Conservation (phyloP, 1,139 yeast species). For the Yamadazyma membranifaciens region DNA sequence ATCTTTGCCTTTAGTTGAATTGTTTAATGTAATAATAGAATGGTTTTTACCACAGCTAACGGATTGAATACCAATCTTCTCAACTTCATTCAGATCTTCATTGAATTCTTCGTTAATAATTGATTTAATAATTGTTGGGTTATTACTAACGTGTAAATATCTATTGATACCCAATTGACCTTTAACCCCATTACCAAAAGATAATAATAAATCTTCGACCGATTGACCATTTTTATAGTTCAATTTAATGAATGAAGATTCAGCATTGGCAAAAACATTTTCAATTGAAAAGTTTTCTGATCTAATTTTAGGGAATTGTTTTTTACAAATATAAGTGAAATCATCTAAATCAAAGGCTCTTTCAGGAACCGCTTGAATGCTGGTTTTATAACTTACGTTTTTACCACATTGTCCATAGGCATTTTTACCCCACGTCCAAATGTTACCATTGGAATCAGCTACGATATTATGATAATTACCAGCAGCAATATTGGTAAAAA, state of each 20-base stretch:
- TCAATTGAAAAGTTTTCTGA: constrained; percentile 39
- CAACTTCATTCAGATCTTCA: constrained; percentile 28
- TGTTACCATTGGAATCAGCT: constrained; percentile 56
- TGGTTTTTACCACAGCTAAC: constrained; percentile 70
- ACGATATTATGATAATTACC: constrained; percentile 77
- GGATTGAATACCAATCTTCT: constrained; percentile 45
- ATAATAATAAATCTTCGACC: constrained; percentile 35
- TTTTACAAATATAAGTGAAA: constrained; percentile 19
- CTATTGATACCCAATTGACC: constrained; percentile 89
- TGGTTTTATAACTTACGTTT: constrained; percentile 62
- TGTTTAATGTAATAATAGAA: constrained; percentile 56
- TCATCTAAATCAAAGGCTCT: constrained; percentile 35
- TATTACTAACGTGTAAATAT: constrained; percentile 69
- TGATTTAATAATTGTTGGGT: constrained; percentile 61
- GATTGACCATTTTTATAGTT: constrained; percentile 21
- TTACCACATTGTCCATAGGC: constrained; percentile 81
- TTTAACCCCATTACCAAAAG: constrained; percentile 80
- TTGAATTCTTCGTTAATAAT: constrained; percentile 45
- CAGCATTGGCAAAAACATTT: constrained; percentile 65
- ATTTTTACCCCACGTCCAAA: constrained; percentile 87
- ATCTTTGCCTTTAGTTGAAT: constrained; percentile 45
- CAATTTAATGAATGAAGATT: constrained; percentile 58
- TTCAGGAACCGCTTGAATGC: constrained; percentile 64
- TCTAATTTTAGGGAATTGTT: constrained; percentile 28
- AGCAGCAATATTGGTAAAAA: constrained; percentile 59